Base-by-base conservation (phyloP, 306 rosid species). In the Heteromeles arbutifolia region DNA sequence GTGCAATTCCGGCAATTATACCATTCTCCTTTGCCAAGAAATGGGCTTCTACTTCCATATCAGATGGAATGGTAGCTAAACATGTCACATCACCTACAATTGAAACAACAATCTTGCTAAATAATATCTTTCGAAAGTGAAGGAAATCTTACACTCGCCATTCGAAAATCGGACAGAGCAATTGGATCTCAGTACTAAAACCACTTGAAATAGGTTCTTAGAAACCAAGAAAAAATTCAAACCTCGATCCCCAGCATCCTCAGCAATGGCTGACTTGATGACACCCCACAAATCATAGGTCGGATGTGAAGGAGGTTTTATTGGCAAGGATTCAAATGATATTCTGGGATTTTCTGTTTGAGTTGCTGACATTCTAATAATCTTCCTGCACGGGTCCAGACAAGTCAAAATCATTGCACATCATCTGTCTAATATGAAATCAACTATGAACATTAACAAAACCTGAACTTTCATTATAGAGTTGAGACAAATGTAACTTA, bases 21-120 rank as follows among this genome's bases (percentile, higher is more conserved):
- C 98, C 98, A 64, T 91, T 96, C 81, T 94, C 97, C 88, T 94
- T 92, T 12, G 90, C 96, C 84, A 94, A 85, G 79, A 94, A 94
- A 85, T 86, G 86, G 72, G 98, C 98, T 81, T 94, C 96, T 58
- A 90, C 92, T 76, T 85, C 88, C 88, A 92, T 86, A 80, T 90
- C 94, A 67, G 58, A 57, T 24, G 95, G 97, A 79, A 87, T 88
- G 78, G 95, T 92, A 17, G 97, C 97, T 89, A 86, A 13, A 79
- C 95, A 90, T 54, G 98, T 92, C 70, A 94, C 86, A 74, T 94
- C 96, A 61, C 96, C 98, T 92, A 79, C 74, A 84, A 64, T 80
- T 39, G 67, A 82, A 82, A 39, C 75, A 86, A 34, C 32, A 67
- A 72, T 25, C 18, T 76, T 32, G 41, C 73, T 12, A 9, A 19